Conservation (phyloP, 176 grass and related monocot species). For the Dendrocalamus sinicus region DNA sequence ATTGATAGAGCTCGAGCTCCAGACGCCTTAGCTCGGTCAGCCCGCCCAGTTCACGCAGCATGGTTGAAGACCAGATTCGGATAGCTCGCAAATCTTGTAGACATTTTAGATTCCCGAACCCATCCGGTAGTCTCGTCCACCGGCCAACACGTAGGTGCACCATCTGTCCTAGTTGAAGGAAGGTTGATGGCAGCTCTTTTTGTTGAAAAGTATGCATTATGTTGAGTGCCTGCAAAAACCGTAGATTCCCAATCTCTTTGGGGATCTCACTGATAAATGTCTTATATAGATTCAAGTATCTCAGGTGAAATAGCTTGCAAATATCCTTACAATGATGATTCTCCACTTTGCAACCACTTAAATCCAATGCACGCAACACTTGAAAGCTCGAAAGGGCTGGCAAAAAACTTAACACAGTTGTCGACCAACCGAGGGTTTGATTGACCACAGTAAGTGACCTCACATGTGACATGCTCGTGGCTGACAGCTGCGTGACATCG, state of each 20-base stretch:
- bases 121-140: neutral
- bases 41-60: neutral
- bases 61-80: neutral
- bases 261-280: neutral
- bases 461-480: neutral
- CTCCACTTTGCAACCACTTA: neutral
- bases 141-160: fast-evolving
- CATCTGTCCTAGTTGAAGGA: neutral
- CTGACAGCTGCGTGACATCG: neutral
- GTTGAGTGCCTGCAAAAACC: neutral
- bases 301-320: constrained; percentile 11
- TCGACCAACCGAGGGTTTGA: too few species aligned
- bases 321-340: neutral
- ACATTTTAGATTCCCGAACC: neutral
- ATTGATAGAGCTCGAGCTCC: neutral
- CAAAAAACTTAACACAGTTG: too few species aligned
- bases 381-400: neutral
- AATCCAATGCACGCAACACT: neutral
- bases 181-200: neutral
- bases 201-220: too few species aligned
- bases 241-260: neutral
- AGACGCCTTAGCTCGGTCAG: neutral
- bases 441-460: constrained; percentile 21
- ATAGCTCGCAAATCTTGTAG: neutral
- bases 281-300: fast-evolving